Base-by-base conservation (phyloP, 441 rosid species). In the Pelargonium cotyledonis region DNA sequence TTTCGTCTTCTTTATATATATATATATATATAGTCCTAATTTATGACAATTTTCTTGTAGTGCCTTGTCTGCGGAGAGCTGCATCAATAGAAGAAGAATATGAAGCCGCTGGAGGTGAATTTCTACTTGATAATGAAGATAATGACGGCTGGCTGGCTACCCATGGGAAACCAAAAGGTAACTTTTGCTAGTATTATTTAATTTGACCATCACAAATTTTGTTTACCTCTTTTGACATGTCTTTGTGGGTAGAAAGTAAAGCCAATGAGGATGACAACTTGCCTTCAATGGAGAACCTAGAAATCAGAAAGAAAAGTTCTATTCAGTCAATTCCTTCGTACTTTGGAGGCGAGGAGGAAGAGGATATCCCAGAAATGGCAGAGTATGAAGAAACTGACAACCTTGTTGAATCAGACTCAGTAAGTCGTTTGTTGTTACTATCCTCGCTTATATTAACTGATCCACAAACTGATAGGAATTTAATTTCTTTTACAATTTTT, bases 141-240 rank as follows among this genome's bases (percentile, higher is more conserved):
- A 81, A 89, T 77, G 98, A 95, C 75, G 99, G 97, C 72, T 95
- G 98, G 99, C 79, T 90, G 58, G 99, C 99, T 0, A 95, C 99
- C 44, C 98, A 95, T 73, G 99, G 99, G 73, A 90, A 83, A 79
- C 98, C 97, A 0, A 90, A 82, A 90, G 97, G 98, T 90, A 65
- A 5, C 38, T 26, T 26, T 1, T 26, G 3, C 31, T 26, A 26
- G 31, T 26, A 26, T 26, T 26, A 26, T 21, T 26, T 26, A 26
- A 26, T 26, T 2, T 26, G 31, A 26, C 31, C 31, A 26, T 26
- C 31, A 26, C 31, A 26, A 26, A 26, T 41, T 41, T 49, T 35
- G 58, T 18, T 57, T 70, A 63, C 63, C 74, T 18, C 8, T 67
- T 64, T 65, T 49, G 49, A 60, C 67, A 8, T 65, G 15, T 15